Conservation (phyloP, 495 filamentous ascomycete species). For the Letharia lupina region DNA sequence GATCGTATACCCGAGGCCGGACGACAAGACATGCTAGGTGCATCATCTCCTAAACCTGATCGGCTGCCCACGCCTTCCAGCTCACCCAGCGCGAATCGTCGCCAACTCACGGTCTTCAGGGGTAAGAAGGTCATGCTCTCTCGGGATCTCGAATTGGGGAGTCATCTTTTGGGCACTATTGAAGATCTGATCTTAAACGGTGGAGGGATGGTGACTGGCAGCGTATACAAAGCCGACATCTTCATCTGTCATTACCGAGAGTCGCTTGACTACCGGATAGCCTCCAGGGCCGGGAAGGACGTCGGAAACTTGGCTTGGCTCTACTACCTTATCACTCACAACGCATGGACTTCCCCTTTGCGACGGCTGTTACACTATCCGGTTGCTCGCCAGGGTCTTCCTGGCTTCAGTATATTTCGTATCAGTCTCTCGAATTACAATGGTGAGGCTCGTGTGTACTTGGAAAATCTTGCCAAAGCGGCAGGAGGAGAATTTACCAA, state of each 20-base stretch:
- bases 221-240: constrained; percentile 64
- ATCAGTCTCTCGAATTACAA: constrained; percentile 95
- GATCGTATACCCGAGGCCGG: constrained; percentile 46
- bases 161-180: constrained; percentile 57
- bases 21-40: constrained; percentile 61
- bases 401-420: constrained; percentile 63
- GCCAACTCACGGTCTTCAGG: constrained; percentile 45
- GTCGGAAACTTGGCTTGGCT: constrained; percentile 93
- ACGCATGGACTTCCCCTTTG: constrained; percentile 77
- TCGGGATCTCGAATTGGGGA: constrained; percentile 60
- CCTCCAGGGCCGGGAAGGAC: constrained; percentile 63
- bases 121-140: constrained; percentile 49
- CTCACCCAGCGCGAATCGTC: constrained; percentile 28
- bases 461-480: constrained; percentile 83
- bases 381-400: constrained; percentile 60
- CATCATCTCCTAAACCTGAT: constrained; percentile 56
- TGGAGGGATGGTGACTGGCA: constrained; percentile 58
- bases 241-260: constrained; percentile 84
- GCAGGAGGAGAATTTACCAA: constrained; percentile 82
- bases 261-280: constrained; percentile 65
- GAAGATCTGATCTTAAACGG: constrained; percentile 57
- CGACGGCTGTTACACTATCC: constrained; percentile 84
- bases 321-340: constrained; percentile 80
- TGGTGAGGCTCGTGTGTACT: constrained; percentile 84
- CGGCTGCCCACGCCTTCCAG: constrained; percentile 39